A percentile compares a stretch with the other conserved stretches of the same genome.
These are phyloP conservation scores for Senna siamea DNA, from an alignment of 306 rosid genomes.

Conservation along the genomic window DNA sequence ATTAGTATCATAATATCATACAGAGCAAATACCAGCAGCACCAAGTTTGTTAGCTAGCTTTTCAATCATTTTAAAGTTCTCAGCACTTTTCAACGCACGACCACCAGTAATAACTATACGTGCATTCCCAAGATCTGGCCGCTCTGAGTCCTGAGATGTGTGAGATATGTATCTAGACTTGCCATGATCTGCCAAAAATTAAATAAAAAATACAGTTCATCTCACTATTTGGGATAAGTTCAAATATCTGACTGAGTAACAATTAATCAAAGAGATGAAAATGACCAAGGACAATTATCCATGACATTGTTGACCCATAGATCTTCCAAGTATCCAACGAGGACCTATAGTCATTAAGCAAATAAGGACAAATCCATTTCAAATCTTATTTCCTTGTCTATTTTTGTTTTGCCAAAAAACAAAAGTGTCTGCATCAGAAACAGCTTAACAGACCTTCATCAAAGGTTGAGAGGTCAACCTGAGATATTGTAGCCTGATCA, in stretches of 20 bases:
- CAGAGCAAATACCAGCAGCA: constrained; percentile 72
- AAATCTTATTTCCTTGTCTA: neutral
- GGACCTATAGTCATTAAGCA: constrained; percentile 14
- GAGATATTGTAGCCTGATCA: constrained; percentile 67
- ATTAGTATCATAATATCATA: constrained; percentile 29
- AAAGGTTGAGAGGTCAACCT: constrained; percentile 93
- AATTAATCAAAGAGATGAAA: constrained; percentile 26
- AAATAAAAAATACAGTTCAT: constrained; percentile 1
- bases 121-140: constrained; percentile 95
- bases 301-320: constrained; percentile 22
- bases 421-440: constrained; percentile 37
- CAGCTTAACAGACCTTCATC: constrained; percentile 69
- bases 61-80: constrained; percentile 93
- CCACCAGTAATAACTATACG: constrained; percentile 84
- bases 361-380: constrained; percentile 16
- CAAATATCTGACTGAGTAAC: constrained; percentile 25
- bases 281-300: constrained; percentile 33
- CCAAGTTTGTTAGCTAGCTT: constrained; percentile 86
- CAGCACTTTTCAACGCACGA: constrained; percentile 85
- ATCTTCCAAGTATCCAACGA: constrained; percentile 35
- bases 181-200: constrained; percentile 56
- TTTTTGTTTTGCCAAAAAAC: constrained; percentile 29
- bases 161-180: constrained; percentile 75
- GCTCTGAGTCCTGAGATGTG: constrained; percentile 70
- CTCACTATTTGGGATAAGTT: constrained; percentile 7